Percentiles rank a stretch among this genome's conserved stretches.
These are phyloP conservation scores for Candida stauntonica DNA, from an alignment of 805 yeast genomes.

Conservation along the genomic window DNA sequence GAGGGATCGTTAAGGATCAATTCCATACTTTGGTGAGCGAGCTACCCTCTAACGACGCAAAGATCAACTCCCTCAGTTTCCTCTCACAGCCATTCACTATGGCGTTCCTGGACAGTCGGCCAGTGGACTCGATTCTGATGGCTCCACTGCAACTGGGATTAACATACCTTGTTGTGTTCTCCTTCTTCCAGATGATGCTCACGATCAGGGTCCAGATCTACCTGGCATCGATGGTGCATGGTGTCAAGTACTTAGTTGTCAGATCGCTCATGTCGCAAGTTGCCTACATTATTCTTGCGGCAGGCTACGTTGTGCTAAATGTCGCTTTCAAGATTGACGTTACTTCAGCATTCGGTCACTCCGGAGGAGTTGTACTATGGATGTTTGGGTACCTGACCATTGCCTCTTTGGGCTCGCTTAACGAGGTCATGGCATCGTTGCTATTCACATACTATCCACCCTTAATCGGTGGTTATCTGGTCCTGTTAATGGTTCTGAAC, in stretches of 20 bases:
- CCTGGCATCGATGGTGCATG: conserved; percentile 34
- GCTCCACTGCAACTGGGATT: conserved; percentile 75
- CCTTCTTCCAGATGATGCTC: conserved; percentile 65
- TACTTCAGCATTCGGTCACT: conserved; percentile 50
- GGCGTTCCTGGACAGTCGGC: conserved; percentile 39
- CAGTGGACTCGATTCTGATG: conserved; percentile 43
- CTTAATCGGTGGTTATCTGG: conserved; percentile 64
- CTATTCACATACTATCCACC: conserved; percentile 54
- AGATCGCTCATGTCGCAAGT: conserved; percentile 40
- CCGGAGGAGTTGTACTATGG: conserved; percentile 74
- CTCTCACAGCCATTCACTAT: conserved; percentile 16
- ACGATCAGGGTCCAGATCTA: conserved; percentile 45
- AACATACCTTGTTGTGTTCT: conserved; percentile 61
- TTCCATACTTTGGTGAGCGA: conserved; percentile 22
- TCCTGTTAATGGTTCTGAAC: conserved; percentile 61
- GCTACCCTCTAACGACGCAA: conserved; percentile 32
- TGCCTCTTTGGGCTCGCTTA: conserved; percentile 68
- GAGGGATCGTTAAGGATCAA: conserved; percentile 3
- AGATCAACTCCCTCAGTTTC: conserved; percentile 12
- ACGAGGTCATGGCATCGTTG: conserved; percentile 55
- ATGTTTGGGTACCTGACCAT: conserved; percentile 59
- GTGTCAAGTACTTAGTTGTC: conserved; percentile 39
- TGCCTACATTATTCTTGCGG: conserved; percentile 52
- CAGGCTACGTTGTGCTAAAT: conserved; percentile 54
- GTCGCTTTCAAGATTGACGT: conserved; percentile 63